Conservation (phyloP, 2,329 filamentous ascomycete genomes). For the Xylaria hypoxylon region DNA sequence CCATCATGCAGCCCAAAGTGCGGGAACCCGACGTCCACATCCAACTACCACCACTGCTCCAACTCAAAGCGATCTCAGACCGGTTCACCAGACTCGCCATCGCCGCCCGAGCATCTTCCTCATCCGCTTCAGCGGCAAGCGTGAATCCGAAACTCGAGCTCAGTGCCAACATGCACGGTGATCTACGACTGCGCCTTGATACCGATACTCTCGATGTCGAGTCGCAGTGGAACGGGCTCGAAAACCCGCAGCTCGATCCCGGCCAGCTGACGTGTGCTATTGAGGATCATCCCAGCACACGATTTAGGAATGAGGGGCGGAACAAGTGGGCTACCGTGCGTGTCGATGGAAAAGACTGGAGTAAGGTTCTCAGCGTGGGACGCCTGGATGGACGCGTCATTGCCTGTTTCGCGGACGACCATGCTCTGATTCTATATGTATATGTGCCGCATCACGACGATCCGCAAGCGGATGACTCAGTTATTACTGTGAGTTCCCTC, state of each 20-base stretch:
- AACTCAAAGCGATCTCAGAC: constrained; percentile 94
- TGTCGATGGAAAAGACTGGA: constrained; percentile 95
- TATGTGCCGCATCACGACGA: constrained; percentile 80
- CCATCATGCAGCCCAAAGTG: constrained; percentile 91
- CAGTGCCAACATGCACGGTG: constrained; percentile 94
- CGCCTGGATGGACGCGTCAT: constrained; percentile 90
- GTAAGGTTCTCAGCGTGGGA: constrained; percentile 90
- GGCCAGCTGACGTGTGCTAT: constrained; percentile 77
- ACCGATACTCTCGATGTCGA: constrained; percentile 88
- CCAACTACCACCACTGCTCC: constrained; percentile 84
- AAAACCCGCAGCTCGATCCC: constrained; percentile 89
- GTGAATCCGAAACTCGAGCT: constrained; percentile 79
- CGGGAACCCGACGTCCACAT: constrained; percentile 96
- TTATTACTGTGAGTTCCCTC: constrained; percentile 73
- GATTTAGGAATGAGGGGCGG: constrained; percentile 80
- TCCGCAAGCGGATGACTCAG: constrained; percentile 73
- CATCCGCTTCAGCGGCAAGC: constrained; percentile 48
- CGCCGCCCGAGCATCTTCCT: constrained; percentile 46
- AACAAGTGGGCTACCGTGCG: constrained; percentile 89
- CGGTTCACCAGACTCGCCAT: constrained; percentile 89
- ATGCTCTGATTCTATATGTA: constrained; percentile 85
- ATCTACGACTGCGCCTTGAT: constrained; percentile 79
- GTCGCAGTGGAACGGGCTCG: constrained; percentile 85
- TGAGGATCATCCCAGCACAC: constrained; percentile 83
- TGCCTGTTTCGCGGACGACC: constrained; percentile 86